Evolutionary conservation across 345 rosid genomes (phyloP), one percentile per base, ranked within the genome.

Genomic region (Camelina laxa): DNA sequence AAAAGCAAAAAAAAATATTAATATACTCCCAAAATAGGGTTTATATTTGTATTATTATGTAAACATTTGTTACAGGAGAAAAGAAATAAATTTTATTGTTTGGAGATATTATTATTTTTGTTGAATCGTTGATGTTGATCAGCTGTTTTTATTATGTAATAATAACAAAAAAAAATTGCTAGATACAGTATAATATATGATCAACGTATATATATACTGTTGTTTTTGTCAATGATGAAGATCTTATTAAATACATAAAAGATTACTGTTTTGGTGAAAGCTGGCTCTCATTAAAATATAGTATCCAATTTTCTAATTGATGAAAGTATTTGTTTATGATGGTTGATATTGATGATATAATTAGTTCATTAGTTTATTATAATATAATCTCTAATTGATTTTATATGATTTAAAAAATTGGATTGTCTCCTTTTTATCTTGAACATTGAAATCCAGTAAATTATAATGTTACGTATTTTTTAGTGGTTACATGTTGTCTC

Each of bases 11-110:
- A 1, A 22, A 22, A 27, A 27, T 27, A 9, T 2, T 13, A 27
- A 4, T 5, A 36, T 31, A 35, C 57, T 45, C 44, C 65, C 19
- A 58, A 57, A 41, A 69, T 69, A 69, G 73, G 44, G 44, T 55
- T 68, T 9, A 20, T 3, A 14, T 35, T 67, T 15, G 15, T 22
- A 22, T 22, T 22, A n/a, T n/a, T n/a, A n/a, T n/a, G n/a, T n/a
- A n/a, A n/a, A n/a, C n/a, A n/a, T n/a, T n/a, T n/a, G n/a, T n/a
- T n/a, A n/a, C n/a, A n/a, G n/a, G n/a, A n/a, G n/a, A n/a, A n/a
- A n/a, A n/a, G n/a, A n/a, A n/a, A n/a, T n/a, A n/a, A n/a, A n/a
- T n/a, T n/a, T n/a, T n/a, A n/a, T n/a, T n/a, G n/a, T n/a, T n/a
- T n/a, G n/a, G n/a, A n/a, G n/a, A n/a, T n/a, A n/a, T n/a, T n/a